Evolutionary conservation across 179 eudicot species (phyloP).

Genomic region (Amaranthus tricolor): DNA sequence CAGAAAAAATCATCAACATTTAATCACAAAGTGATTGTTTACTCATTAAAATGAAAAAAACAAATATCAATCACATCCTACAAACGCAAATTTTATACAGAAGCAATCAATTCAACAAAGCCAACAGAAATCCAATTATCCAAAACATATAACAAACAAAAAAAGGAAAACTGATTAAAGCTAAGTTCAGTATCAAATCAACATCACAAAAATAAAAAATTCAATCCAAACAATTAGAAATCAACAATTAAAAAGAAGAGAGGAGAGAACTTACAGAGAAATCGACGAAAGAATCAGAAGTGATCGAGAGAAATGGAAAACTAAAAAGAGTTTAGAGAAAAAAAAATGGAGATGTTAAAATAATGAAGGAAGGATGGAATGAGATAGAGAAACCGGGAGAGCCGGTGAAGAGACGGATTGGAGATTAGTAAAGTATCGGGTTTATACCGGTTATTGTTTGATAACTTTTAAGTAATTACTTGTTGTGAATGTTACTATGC

Average conservation of each 20-base stretch:
- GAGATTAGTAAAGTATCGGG: not conserved
- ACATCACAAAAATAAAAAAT: not conserved
- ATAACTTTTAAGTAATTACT: too few relatives aligned
- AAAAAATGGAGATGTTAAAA: not conserved
- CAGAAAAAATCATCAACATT: not conserved
- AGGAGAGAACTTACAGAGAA: constrained; percentile 13
- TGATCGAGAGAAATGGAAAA: constrained; percentile 10
- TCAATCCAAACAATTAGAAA: not conserved
- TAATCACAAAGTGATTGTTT: not conserved
- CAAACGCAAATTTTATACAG: not conserved
- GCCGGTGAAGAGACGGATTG: constrained; percentile 19
- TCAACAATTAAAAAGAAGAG: not conserved
- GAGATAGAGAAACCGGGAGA: constrained; percentile 28
- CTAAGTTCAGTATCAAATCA: not conserved
- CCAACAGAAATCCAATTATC: not conserved
- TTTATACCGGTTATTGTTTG: constrained; percentile 25
- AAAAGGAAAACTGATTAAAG: not conserved
- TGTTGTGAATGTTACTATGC: too few relatives aligned
- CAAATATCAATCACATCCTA: not conserved
- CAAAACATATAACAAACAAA: not conserved
- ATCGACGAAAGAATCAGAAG: not conserved
- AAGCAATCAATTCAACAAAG: constrained; percentile 2
- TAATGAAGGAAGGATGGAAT: not conserved
- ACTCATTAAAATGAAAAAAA: not conserved
- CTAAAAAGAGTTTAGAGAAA: not conserved